A percentile compares a stretch with the other conserved stretches of the same genome.
phyloP scores from a whole-genome alignment of 371 early-diverging fungal genomes.

The Mucor piriformis region DNA sequence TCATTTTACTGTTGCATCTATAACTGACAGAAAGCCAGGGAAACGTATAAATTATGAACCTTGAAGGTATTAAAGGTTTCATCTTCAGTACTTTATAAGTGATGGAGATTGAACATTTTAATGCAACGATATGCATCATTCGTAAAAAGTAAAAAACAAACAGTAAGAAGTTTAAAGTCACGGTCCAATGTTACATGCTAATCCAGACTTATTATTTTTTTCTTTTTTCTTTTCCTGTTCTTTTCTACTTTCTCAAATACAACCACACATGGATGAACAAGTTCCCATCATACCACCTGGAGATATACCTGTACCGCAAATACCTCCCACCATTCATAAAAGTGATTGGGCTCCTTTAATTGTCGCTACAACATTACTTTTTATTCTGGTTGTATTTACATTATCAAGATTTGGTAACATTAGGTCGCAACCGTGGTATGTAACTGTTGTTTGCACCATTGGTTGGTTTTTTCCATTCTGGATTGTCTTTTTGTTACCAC shows the following conservation, averaged over 20 bases:
- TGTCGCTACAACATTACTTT: slow-evolving; percentile 49
- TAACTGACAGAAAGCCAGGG: no score
- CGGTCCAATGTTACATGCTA: no score
- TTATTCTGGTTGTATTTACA: slow-evolving; percentile 55
- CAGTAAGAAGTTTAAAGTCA: no score
- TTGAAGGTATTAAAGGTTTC: no score
- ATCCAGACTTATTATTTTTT: background rate
- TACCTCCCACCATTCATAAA: slow-evolving; percentile 4
- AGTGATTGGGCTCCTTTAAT: slow-evolving; percentile 55
- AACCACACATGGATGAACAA: slow-evolving; percentile 5
- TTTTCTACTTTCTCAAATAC: background rate
- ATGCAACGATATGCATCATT: background rate
- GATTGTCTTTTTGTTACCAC: slow-evolving; percentile 85
- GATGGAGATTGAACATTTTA: no score
- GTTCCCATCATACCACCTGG: slow-evolving; percentile 7
- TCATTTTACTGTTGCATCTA: no score
- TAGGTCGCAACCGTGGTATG: slow-evolving; percentile 69
- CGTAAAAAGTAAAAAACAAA: background rate
- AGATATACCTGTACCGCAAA: background rate
- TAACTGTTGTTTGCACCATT: slow-evolving; percentile 60
- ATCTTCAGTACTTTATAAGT: no score
- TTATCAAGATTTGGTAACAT: slow-evolving; percentile 79
- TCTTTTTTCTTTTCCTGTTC: background rate
- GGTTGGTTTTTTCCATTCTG: slow-evolving; percentile 92
- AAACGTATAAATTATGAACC: no score